phyloP scores from a whole-genome alignment of 768 basidiomycete genomes.

The Boletus edulis region DNA sequence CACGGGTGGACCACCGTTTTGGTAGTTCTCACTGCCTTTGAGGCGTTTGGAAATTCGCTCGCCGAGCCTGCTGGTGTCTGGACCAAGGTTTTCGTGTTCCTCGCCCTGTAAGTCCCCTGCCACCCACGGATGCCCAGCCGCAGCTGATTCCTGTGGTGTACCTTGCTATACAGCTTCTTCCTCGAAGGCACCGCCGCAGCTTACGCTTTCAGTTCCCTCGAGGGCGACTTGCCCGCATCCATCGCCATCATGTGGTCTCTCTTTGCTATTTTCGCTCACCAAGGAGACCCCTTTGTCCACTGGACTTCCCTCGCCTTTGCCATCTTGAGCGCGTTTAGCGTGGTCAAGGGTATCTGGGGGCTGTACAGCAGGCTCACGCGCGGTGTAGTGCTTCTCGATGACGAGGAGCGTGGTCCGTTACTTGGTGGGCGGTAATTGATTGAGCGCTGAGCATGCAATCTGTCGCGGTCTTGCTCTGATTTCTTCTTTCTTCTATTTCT shows the following conservation, averaged over 20 bases:
- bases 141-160: constrained; percentile 7
- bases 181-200: constrained; percentile 89
- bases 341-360: constrained; percentile 72
- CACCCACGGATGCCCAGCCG: background rate
- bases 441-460: background rate
- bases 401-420: constrained; percentile 88
- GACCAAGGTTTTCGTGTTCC: constrained; percentile 95
- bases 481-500: background rate
- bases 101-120: constrained; percentile 61
- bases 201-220: constrained; percentile 87
- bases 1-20: constrained; percentile 92
- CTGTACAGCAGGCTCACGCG: constrained; percentile 44
- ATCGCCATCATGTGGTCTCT: constrained; percentile 93
- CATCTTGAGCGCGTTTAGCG: constrained; percentile 81
- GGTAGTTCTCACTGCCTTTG: constrained; percentile 77
- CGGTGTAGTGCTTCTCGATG: constrained; percentile 61
- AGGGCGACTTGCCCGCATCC: constrained; percentile 91
- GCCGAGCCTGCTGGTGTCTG: constrained; percentile 70
- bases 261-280: constrained; percentile 86
- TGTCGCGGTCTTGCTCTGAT: background rate
- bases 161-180: constrained; percentile 61
- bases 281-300: constrained; percentile 73
- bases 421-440: constrained; percentile 39
- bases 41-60: constrained; percentile 82
- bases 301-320: constrained; percentile 87